Conservation (phyloP, 148 eudicot species). For the Pouteria glomerata region DNA sequence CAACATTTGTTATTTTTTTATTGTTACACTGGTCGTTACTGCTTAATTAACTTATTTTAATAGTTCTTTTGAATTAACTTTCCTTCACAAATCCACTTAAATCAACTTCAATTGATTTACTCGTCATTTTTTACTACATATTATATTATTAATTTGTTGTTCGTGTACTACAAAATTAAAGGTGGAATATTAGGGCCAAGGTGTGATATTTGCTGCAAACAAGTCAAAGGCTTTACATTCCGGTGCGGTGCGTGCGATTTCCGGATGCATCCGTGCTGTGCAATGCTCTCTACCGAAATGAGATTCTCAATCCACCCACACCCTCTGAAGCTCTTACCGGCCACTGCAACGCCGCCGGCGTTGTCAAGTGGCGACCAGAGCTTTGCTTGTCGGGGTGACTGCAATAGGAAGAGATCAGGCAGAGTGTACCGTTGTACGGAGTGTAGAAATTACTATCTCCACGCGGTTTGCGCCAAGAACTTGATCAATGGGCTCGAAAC, state of each 20-base stretch:
- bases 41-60: too few species aligned
- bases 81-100: too few species aligned
- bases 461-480: slow-evolving; percentile 53
- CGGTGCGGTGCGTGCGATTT: slow-evolving; percentile 74
- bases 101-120: too few species aligned
- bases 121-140: too few species aligned
- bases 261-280: slow-evolving; percentile 85
- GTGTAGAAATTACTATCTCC: slow-evolving; percentile 53
- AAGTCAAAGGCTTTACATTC: slow-evolving; percentile 58
- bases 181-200: slow-evolving; percentile 60
- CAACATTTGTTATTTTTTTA: too few species aligned
- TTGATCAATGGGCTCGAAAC: slow-evolving; percentile 53
- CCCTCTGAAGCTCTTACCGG: slow-evolving; percentile 47
- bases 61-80: too few species aligned
- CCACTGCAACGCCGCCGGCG: too few species aligned
- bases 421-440: slow-evolving; percentile 58
- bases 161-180: too few species aligned
- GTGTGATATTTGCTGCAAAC: slow-evolving; percentile 69
- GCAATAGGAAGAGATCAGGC: slow-evolving; percentile 66
- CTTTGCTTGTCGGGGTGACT: slow-evolving; percentile 33
- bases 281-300: slow-evolving; percentile 67
- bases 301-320: slow-evolving; percentile 58
- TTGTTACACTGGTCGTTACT: too few species aligned
- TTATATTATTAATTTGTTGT: too few species aligned
- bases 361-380: too few species aligned